These are phyloP conservation scores for Casuarina cunninghamiana DNA, from an alignment of 306 rosid genomes.

Conservation along the genomic window DNA sequence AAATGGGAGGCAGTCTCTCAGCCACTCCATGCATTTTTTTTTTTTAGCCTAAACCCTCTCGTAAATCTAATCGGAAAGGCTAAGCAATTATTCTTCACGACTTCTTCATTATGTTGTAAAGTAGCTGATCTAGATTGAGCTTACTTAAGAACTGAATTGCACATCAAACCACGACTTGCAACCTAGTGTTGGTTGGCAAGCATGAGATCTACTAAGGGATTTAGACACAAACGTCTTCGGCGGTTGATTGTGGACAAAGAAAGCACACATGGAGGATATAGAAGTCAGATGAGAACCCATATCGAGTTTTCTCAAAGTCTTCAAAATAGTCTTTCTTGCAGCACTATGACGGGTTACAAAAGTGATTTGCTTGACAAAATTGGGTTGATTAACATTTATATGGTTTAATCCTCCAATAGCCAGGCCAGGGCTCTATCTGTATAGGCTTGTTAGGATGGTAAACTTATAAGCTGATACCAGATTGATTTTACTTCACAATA, in stretches of 20 bases:
- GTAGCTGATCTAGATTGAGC: neutral
- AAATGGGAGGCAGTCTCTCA: conserved; percentile 81
- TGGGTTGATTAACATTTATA: neutral
- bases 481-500: neutral
- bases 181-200: too few relatives aligned
- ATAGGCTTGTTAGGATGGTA: neutral
- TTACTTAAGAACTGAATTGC: too few relatives aligned
- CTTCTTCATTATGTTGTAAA: conserved; percentile 59
- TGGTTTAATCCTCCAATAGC: neutral
- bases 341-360: too few relatives aligned
- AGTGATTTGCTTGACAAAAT: neutral
- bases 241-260: too few relatives aligned
- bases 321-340: too few relatives aligned
- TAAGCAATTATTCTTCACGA: conserved; percentile 46
- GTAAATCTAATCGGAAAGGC: conserved; percentile 81
- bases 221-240: too few relatives aligned
- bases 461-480: neutral
- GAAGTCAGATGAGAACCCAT: too few relatives aligned
- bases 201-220: too few relatives aligned
- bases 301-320: too few relatives aligned
- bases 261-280: too few relatives aligned
- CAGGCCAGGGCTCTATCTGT: neutral
- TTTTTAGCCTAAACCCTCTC: conserved; percentile 82
- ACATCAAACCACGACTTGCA: too few relatives aligned
- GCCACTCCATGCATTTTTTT: conserved; percentile 79